Base-by-base conservation (phyloP, 306 rosid genomes). In the Quercus robur region DNA sequence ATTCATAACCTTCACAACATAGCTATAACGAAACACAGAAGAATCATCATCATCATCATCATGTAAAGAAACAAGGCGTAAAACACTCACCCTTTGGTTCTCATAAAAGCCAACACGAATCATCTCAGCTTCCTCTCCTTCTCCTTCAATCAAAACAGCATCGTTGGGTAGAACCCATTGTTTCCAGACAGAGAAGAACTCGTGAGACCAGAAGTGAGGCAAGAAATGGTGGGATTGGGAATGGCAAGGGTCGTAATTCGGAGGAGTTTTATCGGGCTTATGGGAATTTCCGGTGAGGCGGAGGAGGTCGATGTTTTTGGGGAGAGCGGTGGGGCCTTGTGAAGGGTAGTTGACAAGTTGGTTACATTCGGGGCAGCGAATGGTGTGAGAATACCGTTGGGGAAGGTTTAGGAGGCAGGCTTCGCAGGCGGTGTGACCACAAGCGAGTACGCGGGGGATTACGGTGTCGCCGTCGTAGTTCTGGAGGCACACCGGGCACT, bases 221-320 rank as follows among this genome's bases (percentile, higher is more conserved):
- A 77, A 80, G 44, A 85, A 76, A 17, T 66, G 46, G 46, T 41
- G 46, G 46, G 46, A 0, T 8, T 8, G 66, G 49, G 6, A 70
- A 52, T 54, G 69, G 63, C 66, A 19, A 14, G 38, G 56, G 7
- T 41, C 20, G 21, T 77, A 74, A 56, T 25, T 55, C 4, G 41
- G 19, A n/a, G 87, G 74, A 62, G 28, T 73, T 23, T 85, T 76
- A 30, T 78, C 78, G 35, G 81, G 57, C 25, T 82, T 72, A 26
- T 7, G 80, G 75, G 63, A 3, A 2, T 80, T 41, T 44, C 1
- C 2, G 75, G 19, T 6, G 81, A 91, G 59, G 14, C 97, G 81
- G 71, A 94, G 97, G 52, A 94, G 97, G 73, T 94, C 99, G 77
- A 93, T 91, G 90, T 94, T 94, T 84, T 93, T 94, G 59, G 99